A percentile compares a stretch with the other conserved stretches of the same genome.
Evolutionary conservation across 768 basidiomycete species (phyloP).

Genomic region (Termitomyces sp.): DNA sequence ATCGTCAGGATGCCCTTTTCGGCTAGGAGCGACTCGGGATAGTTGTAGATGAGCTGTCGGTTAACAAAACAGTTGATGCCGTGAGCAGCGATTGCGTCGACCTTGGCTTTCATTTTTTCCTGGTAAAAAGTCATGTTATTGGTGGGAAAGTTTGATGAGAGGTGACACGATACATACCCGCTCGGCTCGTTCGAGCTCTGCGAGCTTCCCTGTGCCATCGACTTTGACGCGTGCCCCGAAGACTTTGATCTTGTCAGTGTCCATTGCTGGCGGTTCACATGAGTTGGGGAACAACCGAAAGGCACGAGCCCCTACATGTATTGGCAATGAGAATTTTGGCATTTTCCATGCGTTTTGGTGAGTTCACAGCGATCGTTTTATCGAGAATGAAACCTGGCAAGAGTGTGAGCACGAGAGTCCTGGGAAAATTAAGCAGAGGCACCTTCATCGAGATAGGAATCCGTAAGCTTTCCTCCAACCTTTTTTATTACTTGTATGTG

Average conservation of each 20-base stretch:
- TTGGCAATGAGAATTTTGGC: conserved; percentile 96
- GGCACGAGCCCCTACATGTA: conserved; percentile 61
- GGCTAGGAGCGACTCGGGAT: conserved; percentile 91
- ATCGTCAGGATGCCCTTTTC: conserved; percentile 95
- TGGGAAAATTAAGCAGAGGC: conserved; percentile 6
- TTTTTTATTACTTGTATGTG: conserved; percentile 99
- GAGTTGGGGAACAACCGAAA: background rate
- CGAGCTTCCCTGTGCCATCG: conserved; percentile 92
- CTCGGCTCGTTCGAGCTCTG: conserved; percentile 96
- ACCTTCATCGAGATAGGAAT: conserved; percentile 98
- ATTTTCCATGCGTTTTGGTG: conserved; percentile 91
- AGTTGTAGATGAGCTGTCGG: conserved; percentile 98
- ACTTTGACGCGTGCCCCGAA: conserved; percentile 97
- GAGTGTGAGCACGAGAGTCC: background rate
- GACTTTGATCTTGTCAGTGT: conserved; percentile 99
- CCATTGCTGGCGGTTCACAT: conserved; percentile 70
- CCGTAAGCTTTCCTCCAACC: conserved; percentile 96
- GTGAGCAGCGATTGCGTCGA: conserved; percentile 88
- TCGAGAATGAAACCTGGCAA: conserved; percentile 89
- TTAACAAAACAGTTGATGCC: conserved; percentile 98
- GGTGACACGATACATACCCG: conserved; percentile 38
- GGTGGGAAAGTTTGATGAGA: too few species aligned
- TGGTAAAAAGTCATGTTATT: conserved; percentile 21
- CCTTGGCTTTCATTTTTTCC: conserved; percentile 99
- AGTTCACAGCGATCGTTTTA: conserved; percentile 91